Conservation (phyloP, 208 protist species). For the Novymonas esmeraldas region DNA sequence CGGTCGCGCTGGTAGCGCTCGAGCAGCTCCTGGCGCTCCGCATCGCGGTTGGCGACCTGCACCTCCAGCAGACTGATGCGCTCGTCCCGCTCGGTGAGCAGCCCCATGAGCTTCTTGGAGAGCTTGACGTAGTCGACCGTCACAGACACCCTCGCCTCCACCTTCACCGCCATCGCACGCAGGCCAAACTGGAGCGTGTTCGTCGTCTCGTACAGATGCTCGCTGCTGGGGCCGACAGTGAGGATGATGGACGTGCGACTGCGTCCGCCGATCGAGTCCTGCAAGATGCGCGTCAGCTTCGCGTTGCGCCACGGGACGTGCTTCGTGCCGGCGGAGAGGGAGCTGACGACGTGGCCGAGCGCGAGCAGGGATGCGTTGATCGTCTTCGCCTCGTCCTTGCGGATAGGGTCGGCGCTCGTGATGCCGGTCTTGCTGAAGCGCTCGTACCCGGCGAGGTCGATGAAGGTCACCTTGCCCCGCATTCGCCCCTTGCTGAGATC, state of each 20-base stretch:
- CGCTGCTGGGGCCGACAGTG: slow-evolving; percentile 85
- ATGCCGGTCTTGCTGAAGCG: slow-evolving; percentile 91
- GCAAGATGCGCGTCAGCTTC: slow-evolving; percentile 93
- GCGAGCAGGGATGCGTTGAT: slow-evolving; percentile 91
- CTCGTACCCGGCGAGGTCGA: slow-evolving; percentile 92
- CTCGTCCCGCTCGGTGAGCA: slow-evolving; percentile 75
- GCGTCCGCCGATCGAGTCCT: slow-evolving; percentile 92
- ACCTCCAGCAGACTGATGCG: slow-evolving; percentile 78
- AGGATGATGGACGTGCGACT: slow-evolving; percentile 89
- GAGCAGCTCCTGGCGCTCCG: slow-evolving; percentile 72
- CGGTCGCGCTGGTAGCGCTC: slow-evolving; percentile 67
- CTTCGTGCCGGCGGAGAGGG: slow-evolving; percentile 63
- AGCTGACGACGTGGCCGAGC: slow-evolving; percentile 84
- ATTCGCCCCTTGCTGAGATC: slow-evolving; percentile 52
- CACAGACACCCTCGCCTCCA: slow-evolving; percentile 72
- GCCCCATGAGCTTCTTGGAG: slow-evolving; percentile 67
- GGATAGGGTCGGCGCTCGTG: slow-evolving; percentile 68
- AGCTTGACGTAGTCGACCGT: slow-evolving; percentile 89
- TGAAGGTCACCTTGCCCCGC: slow-evolving; percentile 89
- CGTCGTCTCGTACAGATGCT: slow-evolving; percentile 86
- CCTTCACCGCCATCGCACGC: slow-evolving; percentile 87
- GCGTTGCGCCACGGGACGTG: slow-evolving; percentile 92
- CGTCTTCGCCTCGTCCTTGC: slow-evolving; percentile 91
- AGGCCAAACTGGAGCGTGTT: slow-evolving; percentile 88
- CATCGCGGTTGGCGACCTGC: slow-evolving; percentile 77